Base-by-base conservation (phyloP, 495 filamentous ascomycete species). In the Trichoderma asperelloides region DNA sequence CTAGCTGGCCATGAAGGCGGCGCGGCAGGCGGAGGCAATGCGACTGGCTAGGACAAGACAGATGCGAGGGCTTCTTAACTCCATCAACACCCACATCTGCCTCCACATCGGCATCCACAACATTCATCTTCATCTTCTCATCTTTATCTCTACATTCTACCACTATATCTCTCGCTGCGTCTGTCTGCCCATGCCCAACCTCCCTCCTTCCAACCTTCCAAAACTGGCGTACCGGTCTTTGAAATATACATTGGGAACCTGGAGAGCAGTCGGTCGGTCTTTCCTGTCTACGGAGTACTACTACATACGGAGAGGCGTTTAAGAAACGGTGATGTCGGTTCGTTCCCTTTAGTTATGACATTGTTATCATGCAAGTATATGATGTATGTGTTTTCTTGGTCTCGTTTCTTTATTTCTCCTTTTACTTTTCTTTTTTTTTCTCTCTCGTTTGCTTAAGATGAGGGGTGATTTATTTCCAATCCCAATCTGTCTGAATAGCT, bases 1-100 rank as follows among this genome's bases (percentile, higher is more conserved):
- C 71, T 81, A 51, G 73, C 77, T 41, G 66, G 68, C 13, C 66
- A 70, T 21, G 76, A 65, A 47, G 72, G 71, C 62, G 72, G 76
- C 60, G 71, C 75, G 28, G 70, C 69, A 18, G 66, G 70, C 33
- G 75, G 67, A 30, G 39, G 63, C 65, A 69, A 67, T n/a, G 23
- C 39, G 18, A 39, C 21, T 39, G 30, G 30, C 3, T 63, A 23
- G 18, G 62, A 9, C 16, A 67, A 11, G 21, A n/a, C n/a, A 47
- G 12, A n/a, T 0, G 5, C 43, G 15, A 47, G 43, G 12, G 43
- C 43, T 37, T 37, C 5, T 8, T n/a, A n/a, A n/a, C n/a, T n/a
- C n/a, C n/a, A n/a, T 8, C 33, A 37, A 2, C 30, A 33, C 9
- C 33, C 9, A 7, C 33, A 37, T 37, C 33, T 37, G 9, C 5